These are phyloP conservation scores for Apophysomyces variabilis DNA, from an alignment of 371 early-diverging fungal genomes.

Conservation along the genomic window DNA sequence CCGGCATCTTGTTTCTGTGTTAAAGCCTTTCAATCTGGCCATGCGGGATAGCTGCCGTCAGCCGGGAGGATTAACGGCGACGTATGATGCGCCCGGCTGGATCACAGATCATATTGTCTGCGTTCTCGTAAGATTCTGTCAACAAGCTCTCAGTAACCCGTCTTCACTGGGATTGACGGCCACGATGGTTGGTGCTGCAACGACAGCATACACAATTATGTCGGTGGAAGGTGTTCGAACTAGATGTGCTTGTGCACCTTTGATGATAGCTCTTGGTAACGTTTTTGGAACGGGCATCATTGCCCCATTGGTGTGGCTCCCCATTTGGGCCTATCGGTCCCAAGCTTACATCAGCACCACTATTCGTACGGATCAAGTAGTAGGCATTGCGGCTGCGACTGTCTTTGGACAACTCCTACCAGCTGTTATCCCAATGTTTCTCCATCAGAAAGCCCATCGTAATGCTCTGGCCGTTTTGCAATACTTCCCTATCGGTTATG, in stretches of 20 bases:
- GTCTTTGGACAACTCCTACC: neutral
- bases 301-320: neutral
- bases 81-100: neutral
- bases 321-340: neutral
- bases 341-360: neutral
- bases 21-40: conserved; percentile 17
- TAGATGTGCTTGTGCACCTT: neutral
- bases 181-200: conserved; percentile 18
- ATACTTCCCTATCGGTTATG: neutral
- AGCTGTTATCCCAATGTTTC: neutral
- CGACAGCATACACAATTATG: conserved; percentile 26
- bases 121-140: conserved; percentile 11
- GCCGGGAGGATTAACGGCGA: neutral
- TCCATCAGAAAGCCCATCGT: neutral
- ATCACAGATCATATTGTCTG: conserved; percentile 17
- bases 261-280: neutral
- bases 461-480: neutral
- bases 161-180: conserved; percentile 1
- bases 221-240: conserved; percentile 18
- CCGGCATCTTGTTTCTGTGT: conserved; percentile 18
- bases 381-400: neutral
- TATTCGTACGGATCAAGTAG: neutral
- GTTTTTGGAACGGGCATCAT: conserved; percentile 3
- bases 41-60: conserved; percentile 13
- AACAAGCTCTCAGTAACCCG: conserved; percentile 10